Conservation (phyloP, 306 rosid genomes). For the Prunus kanzakura region DNA sequence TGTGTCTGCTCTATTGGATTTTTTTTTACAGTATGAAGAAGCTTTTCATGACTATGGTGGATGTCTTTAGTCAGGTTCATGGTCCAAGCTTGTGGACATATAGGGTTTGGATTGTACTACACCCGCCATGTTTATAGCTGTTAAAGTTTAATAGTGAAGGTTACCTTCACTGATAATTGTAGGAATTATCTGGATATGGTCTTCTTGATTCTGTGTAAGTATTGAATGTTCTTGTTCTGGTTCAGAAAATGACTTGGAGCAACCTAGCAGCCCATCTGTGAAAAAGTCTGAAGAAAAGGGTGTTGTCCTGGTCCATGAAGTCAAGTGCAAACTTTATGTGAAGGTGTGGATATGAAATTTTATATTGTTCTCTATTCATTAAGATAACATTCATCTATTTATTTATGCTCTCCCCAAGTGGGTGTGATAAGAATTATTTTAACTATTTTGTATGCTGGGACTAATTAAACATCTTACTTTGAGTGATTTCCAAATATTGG, state of each 20-base stretch:
- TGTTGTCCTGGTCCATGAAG: constrained; percentile 80
- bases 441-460: not conserved
- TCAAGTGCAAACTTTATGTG: constrained; percentile 91
- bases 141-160: not conserved
- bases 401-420: not conserved
- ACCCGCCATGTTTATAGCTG: not conserved
- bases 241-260: constrained; percentile 74
- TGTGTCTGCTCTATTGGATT: not conserved
- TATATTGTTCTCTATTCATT: not conserved
- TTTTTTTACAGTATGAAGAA: not conserved
- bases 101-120: not conserved
- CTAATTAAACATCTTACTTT: not conserved
- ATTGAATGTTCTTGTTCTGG: constrained; percentile 25
- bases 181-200: not conserved
- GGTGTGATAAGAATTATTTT: not conserved
- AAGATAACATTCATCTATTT: constrained; percentile 13
- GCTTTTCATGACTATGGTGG: not conserved
- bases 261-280: constrained; percentile 94
- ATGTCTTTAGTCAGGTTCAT: not conserved
- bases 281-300: constrained; percentile 90
- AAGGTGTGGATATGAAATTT: constrained; percentile 42
- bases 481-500: not conserved
- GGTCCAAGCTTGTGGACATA: not conserved
- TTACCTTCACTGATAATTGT: not conserved
- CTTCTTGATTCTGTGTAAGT: not conserved